These are phyloP conservation scores for Ceraceosorus guamensis DNA, from an alignment of 1,284 basidiomycete genomes.

Conservation along the genomic window DNA sequence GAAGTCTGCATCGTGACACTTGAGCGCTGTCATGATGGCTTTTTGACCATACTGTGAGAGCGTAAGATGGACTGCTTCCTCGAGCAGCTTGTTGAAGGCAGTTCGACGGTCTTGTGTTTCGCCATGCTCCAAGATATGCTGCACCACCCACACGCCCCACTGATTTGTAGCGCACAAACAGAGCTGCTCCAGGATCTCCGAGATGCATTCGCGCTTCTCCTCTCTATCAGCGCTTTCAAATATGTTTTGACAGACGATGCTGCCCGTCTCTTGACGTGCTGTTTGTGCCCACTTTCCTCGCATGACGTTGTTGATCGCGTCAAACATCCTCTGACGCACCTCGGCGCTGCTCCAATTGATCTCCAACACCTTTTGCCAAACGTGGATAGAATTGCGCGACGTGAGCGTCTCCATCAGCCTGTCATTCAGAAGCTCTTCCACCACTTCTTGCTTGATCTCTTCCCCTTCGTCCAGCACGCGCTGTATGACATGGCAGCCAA, in stretches of 20 bases:
- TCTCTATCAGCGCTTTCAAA: slow-evolving; percentile 32
- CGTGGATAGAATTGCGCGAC: slow-evolving; percentile 33
- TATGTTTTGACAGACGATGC: slow-evolving; percentile 39
- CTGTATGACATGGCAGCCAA: slow-evolving; percentile 41
- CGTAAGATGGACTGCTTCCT: slow-evolving; percentile 24
- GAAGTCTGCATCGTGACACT: slow-evolving; percentile 23
- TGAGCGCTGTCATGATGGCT: slow-evolving; percentile 43
- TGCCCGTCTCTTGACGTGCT: slow-evolving; percentile 37
- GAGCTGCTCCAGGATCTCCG: slow-evolving; percentile 33
- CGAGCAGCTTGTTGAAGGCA: slow-evolving; percentile 25
- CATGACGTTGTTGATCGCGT: slow-evolving; percentile 29
- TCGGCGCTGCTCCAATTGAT: slow-evolving; percentile 23
- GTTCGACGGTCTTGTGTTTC: slow-evolving; percentile 13
- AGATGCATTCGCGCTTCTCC: slow-evolving; percentile 31
- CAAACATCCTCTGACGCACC: slow-evolving; percentile 24
- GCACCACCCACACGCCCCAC: slow-evolving; percentile 47
- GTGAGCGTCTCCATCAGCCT: slow-evolving; percentile 32
- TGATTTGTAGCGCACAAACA: slow-evolving; percentile 35
- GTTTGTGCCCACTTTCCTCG: slow-evolving; percentile 29
- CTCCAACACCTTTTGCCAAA: slow-evolving; percentile 26
- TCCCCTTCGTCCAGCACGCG: slow-evolving; percentile 27
- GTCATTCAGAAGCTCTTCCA: slow-evolving; percentile 31
- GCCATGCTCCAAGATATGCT: slow-evolving; percentile 45
- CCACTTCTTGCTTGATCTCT: slow-evolving; percentile 13
- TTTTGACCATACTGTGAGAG: slow-evolving; percentile 45